A percentile compares a stretch with the other conserved stretches of the same genome.
These are phyloP conservation scores for Cryphonectria nitschkei DNA, from an alignment of 2,329 filamentous ascomycete genomes.

Conservation along the genomic window DNA sequence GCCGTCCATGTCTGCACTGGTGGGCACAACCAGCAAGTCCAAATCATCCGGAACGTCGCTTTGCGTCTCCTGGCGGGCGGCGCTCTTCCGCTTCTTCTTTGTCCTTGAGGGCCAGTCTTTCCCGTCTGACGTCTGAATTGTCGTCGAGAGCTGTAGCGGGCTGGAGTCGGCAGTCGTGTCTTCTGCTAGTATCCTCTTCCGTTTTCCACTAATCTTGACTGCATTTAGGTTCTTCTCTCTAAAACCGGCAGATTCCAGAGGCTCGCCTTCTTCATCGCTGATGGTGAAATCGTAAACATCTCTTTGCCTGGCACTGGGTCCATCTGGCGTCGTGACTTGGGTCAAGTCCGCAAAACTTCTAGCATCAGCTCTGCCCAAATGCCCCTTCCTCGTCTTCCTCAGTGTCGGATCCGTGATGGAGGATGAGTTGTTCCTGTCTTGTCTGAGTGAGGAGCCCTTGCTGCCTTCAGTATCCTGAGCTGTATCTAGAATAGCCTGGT, in stretches of 20 bases:
- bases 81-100: constrained; percentile 20
- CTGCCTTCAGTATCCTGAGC: constrained; percentile 4
- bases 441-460: constrained; percentile 2
- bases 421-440: constrained; percentile 28
- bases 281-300: constrained; percentile 52
- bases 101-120: constrained; percentile 18
- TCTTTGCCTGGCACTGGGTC: constrained; percentile 31
- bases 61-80: background rate
- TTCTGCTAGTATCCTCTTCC: constrained; percentile 25
- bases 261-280: constrained; percentile 40
- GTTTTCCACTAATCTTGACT: constrained; percentile 27
- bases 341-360: constrained; percentile 36
- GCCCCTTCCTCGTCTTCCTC: constrained; percentile 22
- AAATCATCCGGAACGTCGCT: constrained; percentile 30
- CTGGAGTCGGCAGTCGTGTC: constrained; percentile 5
- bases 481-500: constrained; percentile 19
- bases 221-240: constrained; percentile 8
- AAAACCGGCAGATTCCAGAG: constrained; percentile 12
- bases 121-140: background rate
- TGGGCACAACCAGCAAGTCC: constrained; percentile 32
- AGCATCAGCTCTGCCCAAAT: constrained; percentile 4
- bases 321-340: constrained; percentile 39
- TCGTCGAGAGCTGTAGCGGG: constrained; percentile 8
- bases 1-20: constrained; percentile 20
- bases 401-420: constrained; percentile 37